These are phyloP conservation scores for Lecanoromycetidae sp. DNA, from an alignment of 2,329 filamentous ascomycete species.

Conservation along the genomic window DNA sequence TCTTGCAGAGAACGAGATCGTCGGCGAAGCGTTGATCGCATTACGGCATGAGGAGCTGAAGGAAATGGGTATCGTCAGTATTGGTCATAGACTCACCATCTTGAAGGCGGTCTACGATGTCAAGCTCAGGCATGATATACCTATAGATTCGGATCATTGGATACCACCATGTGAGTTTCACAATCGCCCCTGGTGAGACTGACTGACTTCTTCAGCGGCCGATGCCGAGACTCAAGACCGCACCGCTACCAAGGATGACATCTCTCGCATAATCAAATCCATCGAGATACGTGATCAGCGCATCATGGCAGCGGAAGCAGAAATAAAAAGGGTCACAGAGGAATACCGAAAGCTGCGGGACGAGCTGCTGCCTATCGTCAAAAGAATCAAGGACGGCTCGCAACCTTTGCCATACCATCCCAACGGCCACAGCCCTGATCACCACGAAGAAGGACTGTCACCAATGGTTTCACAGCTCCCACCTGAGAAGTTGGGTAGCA, in stretches of 20 bases:
- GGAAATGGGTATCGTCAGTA: conserved; percentile 84
- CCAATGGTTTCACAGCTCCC: conserved; percentile 20
- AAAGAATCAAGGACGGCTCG: conserved; percentile 80
- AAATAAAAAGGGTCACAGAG: conserved; percentile 70
- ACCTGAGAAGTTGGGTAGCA: conserved; percentile 35
- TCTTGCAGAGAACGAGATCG: conserved; percentile 72
- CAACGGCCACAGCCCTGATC: conserved; percentile 24
- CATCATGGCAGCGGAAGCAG: conserved; percentile 69
- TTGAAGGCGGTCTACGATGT: conserved; percentile 93
- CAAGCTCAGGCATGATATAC: conserved; percentile 86
- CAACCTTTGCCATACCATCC: conserved; percentile 62
- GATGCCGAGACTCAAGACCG: conserved; percentile 78
- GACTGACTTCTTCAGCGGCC: conserved; percentile 49
- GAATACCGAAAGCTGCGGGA: conserved; percentile 82
- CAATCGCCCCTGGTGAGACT: conserved; percentile 17
- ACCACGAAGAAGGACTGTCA: conserved; percentile 21
- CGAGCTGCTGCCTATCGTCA: conserved; percentile 80
- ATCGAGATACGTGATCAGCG: conserved; percentile 82
- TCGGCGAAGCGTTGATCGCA: conserved; percentile 79
- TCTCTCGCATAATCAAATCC: conserved; percentile 80
- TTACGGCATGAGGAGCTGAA: conserved; percentile 87
- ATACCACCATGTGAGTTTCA: conserved; percentile 67
- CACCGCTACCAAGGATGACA: conserved; percentile 82
- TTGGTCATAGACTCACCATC: conserved; percentile 87
- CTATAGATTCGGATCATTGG: conserved; percentile 86